Conservation (phyloP, 768 basidiomycete species). For the Lentinus tigrinus region DNA sequence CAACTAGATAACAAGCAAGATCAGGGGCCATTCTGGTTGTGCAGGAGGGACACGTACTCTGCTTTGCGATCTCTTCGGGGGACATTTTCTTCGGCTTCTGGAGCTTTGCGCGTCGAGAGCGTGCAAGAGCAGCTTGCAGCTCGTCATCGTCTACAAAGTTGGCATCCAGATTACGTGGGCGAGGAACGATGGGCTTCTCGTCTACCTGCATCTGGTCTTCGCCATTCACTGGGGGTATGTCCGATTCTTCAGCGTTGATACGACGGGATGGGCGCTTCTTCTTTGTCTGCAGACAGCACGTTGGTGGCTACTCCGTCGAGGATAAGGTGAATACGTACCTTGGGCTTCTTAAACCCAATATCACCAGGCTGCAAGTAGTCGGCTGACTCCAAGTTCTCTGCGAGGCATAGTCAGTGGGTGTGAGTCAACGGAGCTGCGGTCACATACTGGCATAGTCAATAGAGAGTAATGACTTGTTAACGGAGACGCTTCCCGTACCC, state of each 20-base stretch:
- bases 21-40: not conserved
- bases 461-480: constrained; percentile 78
- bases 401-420: not conserved
- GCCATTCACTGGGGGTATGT: constrained; percentile 38
- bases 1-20: constrained; percentile 45
- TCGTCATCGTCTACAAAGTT: constrained; percentile 99
- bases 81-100: constrained; percentile 73
- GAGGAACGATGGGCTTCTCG: constrained; percentile 62
- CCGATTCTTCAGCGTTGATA: constrained; percentile 49
- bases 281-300: constrained; percentile 64
- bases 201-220: constrained; percentile 81
- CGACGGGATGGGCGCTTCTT: constrained; percentile 84
- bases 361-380: constrained; percentile 94
- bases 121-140: constrained; percentile 87
- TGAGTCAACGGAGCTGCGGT: not conserved
- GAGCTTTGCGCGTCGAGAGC: constrained; percentile 79
- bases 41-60: constrained; percentile 35
- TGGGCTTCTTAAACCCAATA: constrained; percentile 92
- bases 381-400: constrained; percentile 82
- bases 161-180: constrained; percentile 70
- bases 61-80: constrained; percentile 82
- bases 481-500: constrained; percentile 51
- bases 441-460: constrained; percentile 89
- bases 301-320: not conserved
- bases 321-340: constrained; percentile 43